Base-by-base conservation (phyloP, 1,284 basidiomycete species). In the Cryptococcus sp. region DNA sequence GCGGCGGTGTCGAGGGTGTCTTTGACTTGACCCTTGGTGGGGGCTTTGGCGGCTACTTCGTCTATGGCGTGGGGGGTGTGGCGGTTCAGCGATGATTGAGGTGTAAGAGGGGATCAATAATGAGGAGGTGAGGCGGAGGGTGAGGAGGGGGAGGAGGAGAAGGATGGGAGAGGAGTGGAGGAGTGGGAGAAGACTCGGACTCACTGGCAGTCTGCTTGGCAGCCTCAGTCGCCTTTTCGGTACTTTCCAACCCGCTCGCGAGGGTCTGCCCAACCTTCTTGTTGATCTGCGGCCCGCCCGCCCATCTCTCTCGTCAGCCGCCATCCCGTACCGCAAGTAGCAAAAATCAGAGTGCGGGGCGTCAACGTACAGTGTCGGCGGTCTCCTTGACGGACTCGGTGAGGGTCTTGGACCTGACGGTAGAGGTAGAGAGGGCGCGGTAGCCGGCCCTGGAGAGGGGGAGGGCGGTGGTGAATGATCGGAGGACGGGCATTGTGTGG, bases 211-310 rank as follows among this genome's bases (percentile, higher is more conserved):
- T 65, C 12, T 63, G 56, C 51, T 68, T 63, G 21, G 61, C 64
- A 16, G 44, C 24, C 7, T 56, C 53, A 15, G 64, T 58, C 16
- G 63, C 62, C 24, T 64, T 40, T 45, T 69, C 51, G 46, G 59
- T 57, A 21, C 52, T 57, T n/a, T 67, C 69, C 12, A 70, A 21
- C 21, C 68, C 69, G 16, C 57, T 40, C 23, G 69, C 69, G 13
- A 70, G 58, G 2, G 62, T 69, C 56, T 70, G 46, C 16, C 69
- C 69, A 38, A 71, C 65, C 53, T 68, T 71, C 52, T 71, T 70
- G 64, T 70, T 70, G 42, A 70, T 53, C 69, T 71, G 47, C 28
- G 9, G 16, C 3, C 35, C 1, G 36, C 8, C 7, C 20, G 16
- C 3, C 35, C 1, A 40, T 13, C 7, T 21, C 12, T 13, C 11